Evolutionary conservation across 2,329 filamentous ascomycete genomes (phyloP).

Genomic region (Fusarium oligoseptatum): DNA sequence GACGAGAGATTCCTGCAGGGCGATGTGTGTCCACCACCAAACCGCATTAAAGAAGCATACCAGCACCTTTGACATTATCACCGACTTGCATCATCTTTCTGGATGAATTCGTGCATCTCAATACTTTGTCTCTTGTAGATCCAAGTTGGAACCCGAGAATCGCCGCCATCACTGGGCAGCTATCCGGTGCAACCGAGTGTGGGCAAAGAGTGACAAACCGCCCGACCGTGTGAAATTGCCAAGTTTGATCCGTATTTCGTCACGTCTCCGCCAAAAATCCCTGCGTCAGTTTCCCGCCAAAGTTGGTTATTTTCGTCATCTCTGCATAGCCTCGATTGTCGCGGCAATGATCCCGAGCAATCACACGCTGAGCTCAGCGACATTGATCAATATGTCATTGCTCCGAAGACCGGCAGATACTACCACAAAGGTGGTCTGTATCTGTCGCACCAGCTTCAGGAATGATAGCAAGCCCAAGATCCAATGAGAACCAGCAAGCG

Average conservation of each 20-base stretch:
- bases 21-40: neutral
- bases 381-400: slow-evolving; percentile 13
- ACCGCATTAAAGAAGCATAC: neutral
- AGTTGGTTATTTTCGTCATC: slow-evolving; percentile 17
- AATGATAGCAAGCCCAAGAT: slow-evolving; percentile 30
- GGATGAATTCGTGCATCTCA: neutral
- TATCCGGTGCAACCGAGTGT: slow-evolving; percentile 23
- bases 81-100: neutral
- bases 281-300: slow-evolving; percentile 4
- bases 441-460: slow-evolving; percentile 9
- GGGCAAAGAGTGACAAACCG: slow-evolving; percentile 15
- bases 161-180: slow-evolving; percentile 6
- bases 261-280: slow-evolving; percentile 28
- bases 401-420: slow-evolving; percentile 5
- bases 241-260: slow-evolving; percentile 19
- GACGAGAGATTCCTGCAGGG: neutral
- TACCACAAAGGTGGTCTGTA: neutral
- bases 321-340: slow-evolving; percentile 16
- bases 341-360: slow-evolving; percentile 11
- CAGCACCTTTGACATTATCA: neutral
- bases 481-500: slow-evolving; percentile 32
- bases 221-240: slow-evolving; percentile 6
- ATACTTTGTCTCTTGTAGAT: slow-evolving; percentile 8
- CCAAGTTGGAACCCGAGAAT: slow-evolving; percentile 1
- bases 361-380: slow-evolving; percentile 16